Evolutionary conservation across 208 protist species (phyloP), one percentile per base, ranked within the genome.

Genomic region (Wallacemonas rigidus): DNA sequence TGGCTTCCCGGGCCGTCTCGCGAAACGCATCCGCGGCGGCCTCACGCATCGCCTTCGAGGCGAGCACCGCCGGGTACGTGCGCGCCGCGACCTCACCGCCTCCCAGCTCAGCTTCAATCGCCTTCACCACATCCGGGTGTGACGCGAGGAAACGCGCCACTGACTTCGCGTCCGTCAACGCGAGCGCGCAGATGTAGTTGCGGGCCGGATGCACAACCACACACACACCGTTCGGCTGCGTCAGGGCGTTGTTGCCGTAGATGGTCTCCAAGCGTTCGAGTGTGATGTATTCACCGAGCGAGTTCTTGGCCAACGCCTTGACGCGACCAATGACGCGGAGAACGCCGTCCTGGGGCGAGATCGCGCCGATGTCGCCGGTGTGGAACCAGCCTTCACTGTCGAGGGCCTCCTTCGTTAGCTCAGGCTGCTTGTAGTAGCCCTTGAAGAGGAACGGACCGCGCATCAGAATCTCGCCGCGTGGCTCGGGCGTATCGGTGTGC

Each of bases 251-350:
- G 53, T 70, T 58, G n/a, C 50, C 60, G 54, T 86, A 86, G 8
- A 77, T 70, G 14, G 84, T 51, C 67, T 89, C 84, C 1, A 96
- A 54, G 11, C 40, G 44, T 48, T 96, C 88, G n/a, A 91, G 17
- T 7, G 89, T 83, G 53, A 96, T 79, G 67, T 92, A 96, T 73
- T 96, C 91, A 8, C 91, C 91, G 36, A 86, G 79, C 1, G 77
- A 77, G 67, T 89, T 83, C 76, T 96, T 96, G 61, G 85, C 84
- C 17, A 96, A 69, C 9, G 88, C 83, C 81, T 96, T 96, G 44
- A 83, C 75, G 69, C 91, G 82, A 14, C 88, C 89, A 5, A 96
- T 63, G 40, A 94, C 90, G 39, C 73, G 56, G 0, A 95, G 11
- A 2, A 57, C 80, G 41, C 85, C 84, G 50, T 87, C 75, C 5